Base-by-base conservation (phyloP, 768 basidiomycete genomes). In the Agaricus subrufescens region DNA sequence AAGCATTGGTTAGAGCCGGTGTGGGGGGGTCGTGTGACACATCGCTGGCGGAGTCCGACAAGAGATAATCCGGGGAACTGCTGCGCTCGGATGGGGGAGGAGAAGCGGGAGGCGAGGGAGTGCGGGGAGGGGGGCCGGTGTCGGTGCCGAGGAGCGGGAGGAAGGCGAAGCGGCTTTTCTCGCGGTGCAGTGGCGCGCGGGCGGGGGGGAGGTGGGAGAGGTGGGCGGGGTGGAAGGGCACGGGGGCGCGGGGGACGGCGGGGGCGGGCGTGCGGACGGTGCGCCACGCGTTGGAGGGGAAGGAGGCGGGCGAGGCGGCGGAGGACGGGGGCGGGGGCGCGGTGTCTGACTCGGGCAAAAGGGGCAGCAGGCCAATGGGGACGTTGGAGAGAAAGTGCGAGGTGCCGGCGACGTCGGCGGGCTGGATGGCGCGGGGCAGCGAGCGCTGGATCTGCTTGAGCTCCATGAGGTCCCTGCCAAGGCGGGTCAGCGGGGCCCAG, bases 381-480 rank as follows among this genome's bases (percentile, higher is more conserved):
- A 89, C 86, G 11, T 73, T 71, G 31, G 75, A 72, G 46, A 80
- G 74, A 59, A 72, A 76, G 46, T 75, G 76, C 42, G 71, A 68
- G 19, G 66, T 77, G 0, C 76, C 69, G 29, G 76, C 58, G 1
- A 66, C 69, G 64, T 79, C 80, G 3, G 67, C 65, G 0, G 72
- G 76, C 68, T 82, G 85, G 52, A 75, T 71, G 2, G 86, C 83
- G 19, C 75, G 73, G 7, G 86, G 85, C 1, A 87, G 73, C 6
- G 83, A 82, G 10, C 82, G 79, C 58, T 84, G 85, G 43, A 89
- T 83, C 60, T 83, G 83, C 62, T 85, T 86, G 43, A 87, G 77
- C 65, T 89, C 86, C 23, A 87, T 78, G 19, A 86, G 63, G 60
- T 86, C 84, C 61, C 84, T 85, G 46, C n/a, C 14, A 12, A 51